These are phyloP conservation scores for Hymenoscyphus repandus DNA, from an alignment of 2,329 filamentous ascomycete genomes.

Conservation along the genomic window DNA sequence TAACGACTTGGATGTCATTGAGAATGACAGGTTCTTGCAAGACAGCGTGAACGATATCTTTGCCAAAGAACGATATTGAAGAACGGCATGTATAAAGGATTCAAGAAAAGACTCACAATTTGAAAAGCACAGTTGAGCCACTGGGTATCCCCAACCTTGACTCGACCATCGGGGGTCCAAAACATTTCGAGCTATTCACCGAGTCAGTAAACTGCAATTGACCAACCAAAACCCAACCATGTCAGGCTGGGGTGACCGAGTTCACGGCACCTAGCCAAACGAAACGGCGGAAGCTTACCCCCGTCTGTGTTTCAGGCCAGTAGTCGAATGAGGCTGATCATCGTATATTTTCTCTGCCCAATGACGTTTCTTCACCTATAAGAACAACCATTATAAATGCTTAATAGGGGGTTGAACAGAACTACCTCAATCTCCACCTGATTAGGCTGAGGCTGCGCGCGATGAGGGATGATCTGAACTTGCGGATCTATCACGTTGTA, in stretches of 20 bases:
- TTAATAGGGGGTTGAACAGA: slow-evolving; percentile 1
- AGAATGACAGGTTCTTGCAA: too few species aligned
- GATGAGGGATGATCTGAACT: slow-evolving; percentile 15
- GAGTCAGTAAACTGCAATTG: slow-evolving; percentile 11
- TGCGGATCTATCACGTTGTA: slow-evolving; percentile 21
- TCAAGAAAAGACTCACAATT: slow-evolving; percentile 38
- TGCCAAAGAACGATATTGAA: too few species aligned
- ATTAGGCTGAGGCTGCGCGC: slow-evolving; percentile 16
- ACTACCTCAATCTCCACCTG: slow-evolving; percentile 24
- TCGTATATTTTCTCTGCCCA: slow-evolving; percentile 60
- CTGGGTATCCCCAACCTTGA: slow-evolving; percentile 40
- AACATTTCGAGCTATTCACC: slow-evolving; percentile 39
- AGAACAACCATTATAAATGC: slow-evolving; percentile 16
- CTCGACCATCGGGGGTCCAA: slow-evolving; percentile 41
- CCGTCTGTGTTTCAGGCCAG: slow-evolving; percentile 40
- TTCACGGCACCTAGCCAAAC: background rate
- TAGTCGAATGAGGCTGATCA: slow-evolving; percentile 44
- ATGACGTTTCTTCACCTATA: slow-evolving; percentile 41
- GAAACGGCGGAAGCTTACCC: slow-evolving; percentile 28
- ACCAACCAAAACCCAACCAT: slow-evolving; percentile 5
- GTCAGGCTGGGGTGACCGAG: background rate
- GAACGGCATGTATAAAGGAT: background rate
- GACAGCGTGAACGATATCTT: too few species aligned
- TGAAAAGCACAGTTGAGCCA: slow-evolving; percentile 48
- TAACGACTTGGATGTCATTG: too few species aligned